Evolutionary conservation across 805 yeast genomes (phyloP).

Genomic region (Teunomyces cretensis): DNA sequence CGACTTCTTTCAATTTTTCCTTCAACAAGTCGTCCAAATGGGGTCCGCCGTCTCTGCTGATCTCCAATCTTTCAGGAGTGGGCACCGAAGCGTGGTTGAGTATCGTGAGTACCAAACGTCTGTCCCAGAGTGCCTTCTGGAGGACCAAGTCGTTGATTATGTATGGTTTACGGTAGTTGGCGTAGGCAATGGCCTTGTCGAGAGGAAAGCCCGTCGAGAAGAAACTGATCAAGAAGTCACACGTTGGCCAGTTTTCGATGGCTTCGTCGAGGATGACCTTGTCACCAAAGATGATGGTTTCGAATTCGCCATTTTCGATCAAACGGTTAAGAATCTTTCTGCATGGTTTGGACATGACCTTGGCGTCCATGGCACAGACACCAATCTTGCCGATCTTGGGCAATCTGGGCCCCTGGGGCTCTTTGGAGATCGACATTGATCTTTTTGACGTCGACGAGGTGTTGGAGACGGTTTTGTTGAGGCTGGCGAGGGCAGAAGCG

Average conservation of each 20-base stretch:
- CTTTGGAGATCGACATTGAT: slow-evolving; percentile 35
- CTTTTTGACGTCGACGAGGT: slow-evolving; percentile 31
- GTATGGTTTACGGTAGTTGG: slow-evolving; percentile 84
- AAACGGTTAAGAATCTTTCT: slow-evolving; percentile 83
- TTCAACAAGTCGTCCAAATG: slow-evolving; percentile 59
- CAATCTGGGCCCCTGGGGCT: slow-evolving; percentile 46
- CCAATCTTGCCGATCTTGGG: slow-evolving; percentile 91
- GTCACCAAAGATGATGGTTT: slow-evolving; percentile 95
- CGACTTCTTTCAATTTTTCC: slow-evolving; percentile 45
- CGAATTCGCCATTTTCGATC: slow-evolving; percentile 92
- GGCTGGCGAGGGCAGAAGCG: slow-evolving; percentile 13
- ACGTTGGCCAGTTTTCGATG: slow-evolving; percentile 98
- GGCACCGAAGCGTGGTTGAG: slow-evolving; percentile 82
- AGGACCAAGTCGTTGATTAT: slow-evolving; percentile 83
- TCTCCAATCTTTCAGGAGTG: slow-evolving; percentile 84
- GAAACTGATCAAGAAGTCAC: slow-evolving; percentile 91
- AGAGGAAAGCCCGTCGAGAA: slow-evolving; percentile 96
- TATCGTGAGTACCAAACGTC: slow-evolving; percentile 79
- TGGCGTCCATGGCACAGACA: slow-evolving; percentile 98
- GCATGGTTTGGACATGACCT: slow-evolving; percentile 94
- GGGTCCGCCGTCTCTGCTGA: slow-evolving; percentile 97
- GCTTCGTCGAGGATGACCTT: slow-evolving; percentile 91
- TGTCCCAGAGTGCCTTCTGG: slow-evolving; percentile 97
- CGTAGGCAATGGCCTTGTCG: slow-evolving; percentile 91
- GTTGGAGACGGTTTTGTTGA: slow-evolving; percentile 38